Base-by-base conservation (phyloP, 2,329 filamentous ascomycete species). In the Pyrenophora tritici-repentis region DNA sequence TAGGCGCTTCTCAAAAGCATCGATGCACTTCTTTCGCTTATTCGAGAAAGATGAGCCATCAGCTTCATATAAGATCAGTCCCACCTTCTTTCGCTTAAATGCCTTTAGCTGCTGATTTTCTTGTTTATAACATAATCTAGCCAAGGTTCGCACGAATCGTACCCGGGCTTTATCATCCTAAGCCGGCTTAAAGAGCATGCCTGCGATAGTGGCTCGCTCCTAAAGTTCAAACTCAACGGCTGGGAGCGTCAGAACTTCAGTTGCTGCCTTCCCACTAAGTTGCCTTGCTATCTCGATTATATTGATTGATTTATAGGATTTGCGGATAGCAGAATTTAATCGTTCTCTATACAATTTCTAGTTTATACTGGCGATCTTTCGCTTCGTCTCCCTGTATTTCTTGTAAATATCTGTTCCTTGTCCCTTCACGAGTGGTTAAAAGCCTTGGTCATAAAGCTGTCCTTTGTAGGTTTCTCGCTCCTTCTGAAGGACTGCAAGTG, bases 221-320 rank as follows among this genome's bases (percentile, higher is more conserved):
- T n/a, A n/a, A n/a, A n/a, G n/a, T n/a, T n/a, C n/a, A n/a, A n/a
- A n/a, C n/a, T n/a, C n/a, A n/a, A n/a, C n/a, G n/a, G n/a, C n/a
- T n/a, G n/a, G n/a, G n/a, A n/a, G n/a, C n/a, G n/a, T 61, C 31
- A 59, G 47, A 41, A 62, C 50, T 42, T 62, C 45, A 20, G 22
- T 41, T 36, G 48, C 36, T 12, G 52, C 44, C 40, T 44, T 54
- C 29, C 57, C 47, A 47, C 44, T 55, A 14, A 61, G 53, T 43
- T 62, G 48, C 51, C 42, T 60, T 7, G 50, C 57, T 58, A 60
- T 60, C 50, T 60, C 45, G 34, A 58, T 60, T 33, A 42, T 35
- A 38, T 62, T 32, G 33, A 62, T 52, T 18, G 44, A 56, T 29
- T 58, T 35, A 49, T 62, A 36, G 50, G 59, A 62, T 13, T 55